These are phyloP conservation scores for Conoideocrella luteorostrata DNA, from an alignment of 2,329 filamentous ascomycete species.

Conservation along the genomic window DNA sequence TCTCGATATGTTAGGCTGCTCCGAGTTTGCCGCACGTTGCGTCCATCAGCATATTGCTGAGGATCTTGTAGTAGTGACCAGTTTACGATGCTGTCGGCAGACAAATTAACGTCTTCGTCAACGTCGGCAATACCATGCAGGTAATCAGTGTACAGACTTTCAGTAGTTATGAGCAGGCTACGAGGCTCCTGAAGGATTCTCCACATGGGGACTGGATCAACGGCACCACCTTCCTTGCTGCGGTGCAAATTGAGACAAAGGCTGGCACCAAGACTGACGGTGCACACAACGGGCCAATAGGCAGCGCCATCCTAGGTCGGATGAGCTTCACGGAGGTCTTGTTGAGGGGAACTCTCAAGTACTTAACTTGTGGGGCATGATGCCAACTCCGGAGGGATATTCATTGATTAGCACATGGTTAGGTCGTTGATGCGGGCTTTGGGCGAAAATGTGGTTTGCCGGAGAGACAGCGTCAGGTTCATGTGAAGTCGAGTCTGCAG, in stretches of 20 bases:
- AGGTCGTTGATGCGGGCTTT: constrained; percentile 66
- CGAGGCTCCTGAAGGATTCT: constrained; percentile 76
- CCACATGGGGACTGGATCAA: constrained; percentile 44
- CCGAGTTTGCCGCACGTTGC: constrained; percentile 52
- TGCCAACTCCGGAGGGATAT: constrained; percentile 82
- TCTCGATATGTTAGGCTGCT: constrained; percentile 79
- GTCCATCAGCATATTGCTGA: constrained; percentile 41
- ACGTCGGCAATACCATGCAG: constrained; percentile 69
- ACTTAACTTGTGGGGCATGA: constrained; percentile 80
- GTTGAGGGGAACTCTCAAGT: constrained; percentile 13
- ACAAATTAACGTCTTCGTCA: constrained; percentile 59
- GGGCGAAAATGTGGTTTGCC: constrained; percentile 41
- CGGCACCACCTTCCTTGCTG: constrained; percentile 53
- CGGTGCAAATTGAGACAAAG: constrained; percentile 73
- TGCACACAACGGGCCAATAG: constrained; percentile 84
- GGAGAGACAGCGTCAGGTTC: neutral
- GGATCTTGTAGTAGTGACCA: constrained; percentile 59
- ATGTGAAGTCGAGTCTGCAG: neutral
- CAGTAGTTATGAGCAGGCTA: constrained; percentile 69
- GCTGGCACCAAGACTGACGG: constrained; percentile 73
- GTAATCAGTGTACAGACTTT: constrained; percentile 60
- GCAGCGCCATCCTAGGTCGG: constrained; percentile 63
- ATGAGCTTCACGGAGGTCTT: constrained; percentile 24
- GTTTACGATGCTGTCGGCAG: constrained; percentile 58
- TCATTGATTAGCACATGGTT: constrained; percentile 96